Evolutionary conservation across 768 basidiomycete genomes (phyloP).

Genomic region (Cubamyces lactineus): DNA sequence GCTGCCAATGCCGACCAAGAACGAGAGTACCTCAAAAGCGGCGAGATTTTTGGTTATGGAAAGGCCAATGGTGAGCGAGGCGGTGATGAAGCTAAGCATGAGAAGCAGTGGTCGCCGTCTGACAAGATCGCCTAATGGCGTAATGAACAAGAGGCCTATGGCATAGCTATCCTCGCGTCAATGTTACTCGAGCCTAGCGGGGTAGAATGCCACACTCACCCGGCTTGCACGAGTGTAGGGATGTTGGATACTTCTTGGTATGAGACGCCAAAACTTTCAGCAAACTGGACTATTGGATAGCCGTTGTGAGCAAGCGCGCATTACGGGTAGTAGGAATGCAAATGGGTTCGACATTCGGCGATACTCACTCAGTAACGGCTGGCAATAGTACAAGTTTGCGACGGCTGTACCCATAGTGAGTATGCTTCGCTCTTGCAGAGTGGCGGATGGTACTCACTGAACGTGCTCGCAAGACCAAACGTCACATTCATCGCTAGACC

Average conservation of each 20-base stretch:
- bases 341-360: neutral
- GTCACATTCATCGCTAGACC: slow-evolving; percentile 45
- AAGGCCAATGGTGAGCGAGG: slow-evolving; percentile 69
- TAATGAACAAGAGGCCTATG: slow-evolving; percentile 55
- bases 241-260: slow-evolving; percentile 49
- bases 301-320: neutral
- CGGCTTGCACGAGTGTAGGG: slow-evolving; percentile 69
- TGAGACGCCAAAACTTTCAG: slow-evolving; percentile 42
- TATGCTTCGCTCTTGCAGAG: neutral
- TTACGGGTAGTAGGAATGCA: slow-evolving; percentile 21
- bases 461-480: slow-evolving; percentile 52
- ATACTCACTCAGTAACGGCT: slow-evolving; percentile 68
- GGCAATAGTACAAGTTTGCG: slow-evolving; percentile 83
- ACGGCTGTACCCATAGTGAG: slow-evolving; percentile 45
- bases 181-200: neutral
- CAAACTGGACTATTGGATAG: slow-evolving; percentile 27
- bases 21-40: slow-evolving; percentile 69
- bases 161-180: slow-evolving; percentile 30
- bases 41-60: slow-evolving; percentile 60
- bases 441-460: slow-evolving; percentile 36
- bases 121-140: slow-evolving; percentile 83
- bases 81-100: slow-evolving; percentile 53
- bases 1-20: slow-evolving; percentile 69
- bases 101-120: slow-evolving; percentile 75
- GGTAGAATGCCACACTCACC: slow-evolving; percentile 42